These are phyloP conservation scores for Corymbia maculata DNA, from an alignment of 345 rosid species.

Conservation along the genomic window DNA sequence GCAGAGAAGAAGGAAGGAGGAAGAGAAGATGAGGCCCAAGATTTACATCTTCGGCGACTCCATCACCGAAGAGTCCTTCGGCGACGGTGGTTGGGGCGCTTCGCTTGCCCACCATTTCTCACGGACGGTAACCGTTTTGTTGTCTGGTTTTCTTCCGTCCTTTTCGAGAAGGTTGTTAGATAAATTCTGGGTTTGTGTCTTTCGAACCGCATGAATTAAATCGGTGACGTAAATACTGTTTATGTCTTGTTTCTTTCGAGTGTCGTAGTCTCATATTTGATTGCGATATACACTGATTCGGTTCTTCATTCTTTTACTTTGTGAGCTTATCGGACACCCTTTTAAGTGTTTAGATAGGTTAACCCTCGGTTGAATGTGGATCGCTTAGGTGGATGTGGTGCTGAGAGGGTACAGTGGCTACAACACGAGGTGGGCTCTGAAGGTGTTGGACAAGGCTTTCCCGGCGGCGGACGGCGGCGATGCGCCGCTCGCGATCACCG, in stretches of 20 bases:
- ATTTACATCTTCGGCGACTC: slow-evolving; percentile 87
- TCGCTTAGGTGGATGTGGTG: slow-evolving; percentile 49
- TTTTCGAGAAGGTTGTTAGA: background rate
- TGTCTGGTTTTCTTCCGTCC: background rate
- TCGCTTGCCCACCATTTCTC: slow-evolving; percentile 64
- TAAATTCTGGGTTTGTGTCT: background rate
- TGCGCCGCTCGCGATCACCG: slow-evolving; percentile 51
- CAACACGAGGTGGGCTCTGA: slow-evolving; percentile 80
- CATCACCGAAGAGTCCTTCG: slow-evolving; percentile 73
- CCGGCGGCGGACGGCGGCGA: slow-evolving; percentile 16
- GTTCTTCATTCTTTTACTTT: too few species aligned
- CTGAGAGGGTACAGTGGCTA: slow-evolving; percentile 79
- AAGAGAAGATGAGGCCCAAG: slow-evolving; percentile 44
- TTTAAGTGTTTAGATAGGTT: background rate
- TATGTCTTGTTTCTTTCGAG: background rate
- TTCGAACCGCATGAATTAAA: background rate
- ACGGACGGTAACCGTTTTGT: slow-evolving; percentile 46
- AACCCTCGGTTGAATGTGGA: background rate
- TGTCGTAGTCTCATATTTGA: background rate
- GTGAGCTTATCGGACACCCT: background rate
- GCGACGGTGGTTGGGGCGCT: slow-evolving; percentile 77
- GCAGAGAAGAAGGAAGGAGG: background rate
- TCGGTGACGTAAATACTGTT: background rate
- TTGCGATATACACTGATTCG: background rate
- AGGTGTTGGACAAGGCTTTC: slow-evolving; percentile 49